A percentile compares a stretch with the other conserved stretches of the same genome.
These are phyloP conservation scores for Oxyria digyna DNA, from an alignment of 148 eudicot genomes.

Conservation along the genomic window DNA sequence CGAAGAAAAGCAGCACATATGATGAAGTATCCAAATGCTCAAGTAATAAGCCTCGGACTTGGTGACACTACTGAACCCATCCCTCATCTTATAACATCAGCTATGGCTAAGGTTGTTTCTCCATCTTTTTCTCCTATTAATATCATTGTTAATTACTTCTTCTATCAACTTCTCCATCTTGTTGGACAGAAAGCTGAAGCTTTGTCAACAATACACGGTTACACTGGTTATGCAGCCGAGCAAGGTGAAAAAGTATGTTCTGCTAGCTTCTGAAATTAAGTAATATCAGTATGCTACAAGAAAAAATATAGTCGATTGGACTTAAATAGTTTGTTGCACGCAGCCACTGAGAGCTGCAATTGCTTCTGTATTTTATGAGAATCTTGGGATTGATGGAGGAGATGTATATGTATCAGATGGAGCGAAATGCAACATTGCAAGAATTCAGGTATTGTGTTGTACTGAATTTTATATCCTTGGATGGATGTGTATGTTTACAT, in stretches of 20 bases:
- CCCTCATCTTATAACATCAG: conserved; percentile 81
- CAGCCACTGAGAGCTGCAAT: conserved; percentile 69
- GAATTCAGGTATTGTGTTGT: conserved; percentile 57
- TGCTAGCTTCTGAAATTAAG: not conserved
- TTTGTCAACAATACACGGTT: conserved; percentile 66
- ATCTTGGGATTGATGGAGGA: conserved; percentile 69
- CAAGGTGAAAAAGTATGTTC: conserved; percentile 75
- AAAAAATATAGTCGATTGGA: no score
- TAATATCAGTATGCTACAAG: no score
- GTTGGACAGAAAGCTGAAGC: conserved; percentile 57
- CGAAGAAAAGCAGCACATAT: conserved; percentile 68
- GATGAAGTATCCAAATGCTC: conserved; percentile 69
- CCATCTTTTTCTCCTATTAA: no score
- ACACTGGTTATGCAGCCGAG: conserved; percentile 93
- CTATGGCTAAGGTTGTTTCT: conserved; percentile 55
- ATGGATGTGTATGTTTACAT: no score
- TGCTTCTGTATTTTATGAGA: conserved; percentile 57
- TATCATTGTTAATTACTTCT: not conserved
- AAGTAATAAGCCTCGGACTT: conserved; percentile 90
- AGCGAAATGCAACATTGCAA: conserved; percentile 87
- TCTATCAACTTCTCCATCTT: not conserved
- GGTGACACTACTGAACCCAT: conserved; percentile 94
- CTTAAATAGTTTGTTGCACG: no score
- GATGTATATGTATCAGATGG: conserved; percentile 95
- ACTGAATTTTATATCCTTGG: not conserved